Conservation (phyloP, 108 stramenopile genomes). For the Poteriospumella lacustris region DNA sequence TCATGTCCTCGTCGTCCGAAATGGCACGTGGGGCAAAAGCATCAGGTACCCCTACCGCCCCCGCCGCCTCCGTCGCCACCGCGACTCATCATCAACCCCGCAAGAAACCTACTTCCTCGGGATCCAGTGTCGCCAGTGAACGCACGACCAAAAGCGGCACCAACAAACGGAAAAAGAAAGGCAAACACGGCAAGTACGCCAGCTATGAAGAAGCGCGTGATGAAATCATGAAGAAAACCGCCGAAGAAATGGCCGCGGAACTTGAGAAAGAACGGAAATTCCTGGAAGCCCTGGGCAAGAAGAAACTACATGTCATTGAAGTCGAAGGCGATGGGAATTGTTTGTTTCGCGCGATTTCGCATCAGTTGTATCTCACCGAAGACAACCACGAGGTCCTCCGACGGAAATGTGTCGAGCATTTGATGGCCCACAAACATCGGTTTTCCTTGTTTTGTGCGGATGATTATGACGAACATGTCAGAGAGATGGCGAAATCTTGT, state of each 20-base stretch:
- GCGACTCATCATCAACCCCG: too few relatives aligned
- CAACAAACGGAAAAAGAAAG: neutral
- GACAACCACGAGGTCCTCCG: slow-evolving; percentile 32
- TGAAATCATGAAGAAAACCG: neutral
- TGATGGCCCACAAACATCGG: slow-evolving; percentile 31
- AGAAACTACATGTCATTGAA: slow-evolving; percentile 36
- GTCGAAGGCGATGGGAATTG: slow-evolving; percentile 52
- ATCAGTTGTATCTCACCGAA: slow-evolving; percentile 40
- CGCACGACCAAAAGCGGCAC: too few relatives aligned
- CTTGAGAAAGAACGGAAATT: slow-evolving; percentile 1
- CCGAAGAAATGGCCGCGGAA: neutral
- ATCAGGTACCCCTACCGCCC: too few relatives aligned
- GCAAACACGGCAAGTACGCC: neutral
- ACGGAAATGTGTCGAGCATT: slow-evolving; percentile 41
- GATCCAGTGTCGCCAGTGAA: too few relatives aligned
- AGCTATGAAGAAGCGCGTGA: neutral
- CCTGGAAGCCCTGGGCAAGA: neutral
- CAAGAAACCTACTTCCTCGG: too few relatives aligned
- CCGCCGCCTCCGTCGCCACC: too few relatives aligned
- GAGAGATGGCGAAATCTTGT: slow-evolving; percentile 21
- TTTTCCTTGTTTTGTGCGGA: slow-evolving; percentile 39
- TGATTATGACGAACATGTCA: slow-evolving; percentile 39
- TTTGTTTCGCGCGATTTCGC: slow-evolving; percentile 38
- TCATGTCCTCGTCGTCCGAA: too few relatives aligned
- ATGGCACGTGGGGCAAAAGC: too few relatives aligned